A percentile compares a stretch with the other conserved stretches of the same genome.
Evolutionary conservation across 305 asterid species (phyloP).

Genomic region (Euphrasia arctica): DNA sequence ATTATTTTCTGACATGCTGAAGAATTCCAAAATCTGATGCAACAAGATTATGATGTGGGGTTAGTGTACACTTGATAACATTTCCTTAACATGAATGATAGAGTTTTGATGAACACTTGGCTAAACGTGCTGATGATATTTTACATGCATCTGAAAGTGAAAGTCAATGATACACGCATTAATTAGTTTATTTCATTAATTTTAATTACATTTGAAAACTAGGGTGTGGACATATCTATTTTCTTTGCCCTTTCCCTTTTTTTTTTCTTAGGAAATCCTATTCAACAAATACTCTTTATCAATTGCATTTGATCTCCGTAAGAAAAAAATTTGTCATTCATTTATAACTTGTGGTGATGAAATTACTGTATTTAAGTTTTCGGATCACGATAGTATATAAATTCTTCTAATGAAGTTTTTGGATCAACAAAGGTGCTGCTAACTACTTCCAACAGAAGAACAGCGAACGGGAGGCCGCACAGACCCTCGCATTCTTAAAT

Average conservation of each 20-base stretch:
- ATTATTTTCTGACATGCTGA: conserved; percentile 51
- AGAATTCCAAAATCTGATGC: conserved; percentile 78
- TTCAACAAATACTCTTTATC: not conserved
- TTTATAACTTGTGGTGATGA: not conserved
- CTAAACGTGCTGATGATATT: not conserved
- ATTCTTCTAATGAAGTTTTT: not conserved
- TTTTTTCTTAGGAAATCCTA: too few relatives aligned
- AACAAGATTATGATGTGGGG: conserved; percentile 89
- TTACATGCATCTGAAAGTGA: not conserved
- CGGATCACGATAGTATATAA: not conserved
- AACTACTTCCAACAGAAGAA: too few relatives aligned
- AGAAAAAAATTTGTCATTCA: not conserved
- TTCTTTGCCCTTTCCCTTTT: too few relatives aligned
- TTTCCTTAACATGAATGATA: not conserved
- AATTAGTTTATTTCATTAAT: not conserved
- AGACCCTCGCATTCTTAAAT: too few relatives aligned
- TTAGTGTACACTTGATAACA: conserved; percentile 26
- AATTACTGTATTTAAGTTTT: not conserved
- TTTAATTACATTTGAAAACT: too few relatives aligned
- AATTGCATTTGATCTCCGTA: not conserved
- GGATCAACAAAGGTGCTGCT: too few relatives aligned
- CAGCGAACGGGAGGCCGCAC: too few relatives aligned
- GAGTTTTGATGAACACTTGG: not conserved
- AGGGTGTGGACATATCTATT: too few relatives aligned
- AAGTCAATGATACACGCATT: not conserved